phyloP scores from a whole-genome alignment of 2,329 filamentous ascomycete genomes.

The Xylaria hypoxylon region DNA sequence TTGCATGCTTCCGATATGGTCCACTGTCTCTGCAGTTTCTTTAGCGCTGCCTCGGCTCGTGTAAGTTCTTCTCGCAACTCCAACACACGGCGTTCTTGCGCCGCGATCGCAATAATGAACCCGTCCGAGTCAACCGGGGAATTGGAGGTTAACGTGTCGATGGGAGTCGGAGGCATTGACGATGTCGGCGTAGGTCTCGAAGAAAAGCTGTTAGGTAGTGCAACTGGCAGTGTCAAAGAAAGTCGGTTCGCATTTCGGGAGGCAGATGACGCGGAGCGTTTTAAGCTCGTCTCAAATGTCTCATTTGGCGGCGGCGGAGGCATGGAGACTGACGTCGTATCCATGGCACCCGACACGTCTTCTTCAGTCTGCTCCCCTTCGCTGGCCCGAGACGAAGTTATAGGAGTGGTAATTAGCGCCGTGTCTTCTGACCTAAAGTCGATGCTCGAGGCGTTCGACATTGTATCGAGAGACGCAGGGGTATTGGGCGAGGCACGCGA shows the following conservation, averaged over 20 bases:
- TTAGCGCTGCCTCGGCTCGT: conserved; percentile 82
- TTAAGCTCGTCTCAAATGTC: conserved; percentile 57
- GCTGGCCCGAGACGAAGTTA: conserved; percentile 37
- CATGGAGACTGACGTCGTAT: conserved; percentile 50
- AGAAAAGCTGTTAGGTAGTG: conserved; percentile 63
- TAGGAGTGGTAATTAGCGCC: conserved; percentile 26
- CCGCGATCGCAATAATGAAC: conserved; percentile 89
- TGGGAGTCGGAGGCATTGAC: conserved; percentile 63
- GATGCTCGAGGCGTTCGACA: conserved; percentile 43
- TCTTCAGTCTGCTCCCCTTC: conserved; percentile 35
- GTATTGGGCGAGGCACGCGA: conserved; percentile 43
- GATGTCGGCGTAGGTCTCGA: conserved; percentile 64
- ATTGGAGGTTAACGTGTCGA: conserved; percentile 57
- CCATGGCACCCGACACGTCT: conserved; percentile 37
- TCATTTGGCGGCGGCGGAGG: conserved; percentile 57
- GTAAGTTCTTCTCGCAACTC: conserved; percentile 91
- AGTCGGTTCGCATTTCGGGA: conserved; percentile 68
- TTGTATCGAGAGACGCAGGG: conserved; percentile 46
- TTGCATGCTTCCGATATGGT: conserved; percentile 79
- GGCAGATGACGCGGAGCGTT: conserved; percentile 64
- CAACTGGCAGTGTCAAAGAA: conserved; percentile 72
- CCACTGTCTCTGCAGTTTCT: conserved; percentile 85
- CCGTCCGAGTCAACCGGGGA: conserved; percentile 69
- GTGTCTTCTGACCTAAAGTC: conserved; percentile 40
- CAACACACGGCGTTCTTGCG: conserved; percentile 89